These are phyloP conservation scores for Aspergillus quadrilineatus DNA, from an alignment of 2,329 filamentous ascomycete genomes.

Conservation along the genomic window DNA sequence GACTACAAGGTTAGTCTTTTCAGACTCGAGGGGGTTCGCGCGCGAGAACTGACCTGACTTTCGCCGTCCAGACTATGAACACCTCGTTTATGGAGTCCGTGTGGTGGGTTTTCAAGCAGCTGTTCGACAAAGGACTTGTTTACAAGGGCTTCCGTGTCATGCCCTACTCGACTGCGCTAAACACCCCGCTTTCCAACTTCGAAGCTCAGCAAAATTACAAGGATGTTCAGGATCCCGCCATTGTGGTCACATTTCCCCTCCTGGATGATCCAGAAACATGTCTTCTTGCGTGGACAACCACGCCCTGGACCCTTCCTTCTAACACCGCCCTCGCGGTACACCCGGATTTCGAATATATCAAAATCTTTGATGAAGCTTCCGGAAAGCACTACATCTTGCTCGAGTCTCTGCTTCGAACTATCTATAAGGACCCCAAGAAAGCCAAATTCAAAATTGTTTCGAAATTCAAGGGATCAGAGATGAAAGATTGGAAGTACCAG, in stretches of 20 bases:
- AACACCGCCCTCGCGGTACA: constrained; percentile 75
- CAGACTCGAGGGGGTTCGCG: neutral
- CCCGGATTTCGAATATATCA: constrained; percentile 81
- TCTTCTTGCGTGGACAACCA: constrained; percentile 86
- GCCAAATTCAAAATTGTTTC: constrained; percentile 83
- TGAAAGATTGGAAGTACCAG: constrained; percentile 85
- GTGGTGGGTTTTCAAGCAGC: constrained; percentile 96
- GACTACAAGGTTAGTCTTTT: constrained; percentile 72
- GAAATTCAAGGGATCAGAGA: constrained; percentile 76
- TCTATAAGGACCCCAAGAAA: constrained; percentile 96
- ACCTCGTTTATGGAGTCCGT: constrained; percentile 91
- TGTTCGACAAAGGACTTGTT: constrained; percentile 84
- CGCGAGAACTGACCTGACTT: constrained; percentile 6
- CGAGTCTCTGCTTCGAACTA: constrained; percentile 73
- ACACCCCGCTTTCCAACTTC: constrained; percentile 87
- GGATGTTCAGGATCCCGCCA: constrained; percentile 84
- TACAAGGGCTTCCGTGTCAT: constrained; percentile 91
- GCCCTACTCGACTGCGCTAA: constrained; percentile 90
- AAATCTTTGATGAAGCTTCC: constrained; percentile 78
- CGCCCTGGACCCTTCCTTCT: constrained; percentile 81
- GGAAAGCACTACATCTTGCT: constrained; percentile 83
- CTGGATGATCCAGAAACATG: constrained; percentile 71
- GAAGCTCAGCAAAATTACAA: constrained; percentile 95
- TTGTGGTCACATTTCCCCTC: constrained; percentile 85
- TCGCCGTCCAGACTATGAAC: constrained; percentile 72